A percentile compares a stretch with the other conserved stretches of the same genome.
Conservation (phyloP, 1,139 yeast species). For the Scheffersomyces lignicola region DNA sequence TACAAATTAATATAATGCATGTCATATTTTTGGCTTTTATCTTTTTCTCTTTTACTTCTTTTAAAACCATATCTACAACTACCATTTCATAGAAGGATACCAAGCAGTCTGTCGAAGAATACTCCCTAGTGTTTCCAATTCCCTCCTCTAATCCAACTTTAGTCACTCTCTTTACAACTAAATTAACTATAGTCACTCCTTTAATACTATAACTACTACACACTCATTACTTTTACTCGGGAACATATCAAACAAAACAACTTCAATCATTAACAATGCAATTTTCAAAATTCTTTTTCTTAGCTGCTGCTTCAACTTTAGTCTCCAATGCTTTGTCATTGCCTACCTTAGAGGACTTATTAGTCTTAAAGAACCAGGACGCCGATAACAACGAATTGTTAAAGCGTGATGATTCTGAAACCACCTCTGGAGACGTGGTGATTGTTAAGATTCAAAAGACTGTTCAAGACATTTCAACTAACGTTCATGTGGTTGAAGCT, state of each 20-base stretch:
- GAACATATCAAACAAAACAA: not conserved
- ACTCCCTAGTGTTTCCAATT: constrained; percentile 14
- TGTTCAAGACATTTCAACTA: constrained; percentile 34
- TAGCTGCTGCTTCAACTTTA: constrained; percentile 14
- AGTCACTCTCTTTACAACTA: constrained; percentile 20
- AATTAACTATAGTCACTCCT: constrained; percentile 26
- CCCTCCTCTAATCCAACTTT: constrained; percentile 18
- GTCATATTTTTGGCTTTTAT: not conserved
- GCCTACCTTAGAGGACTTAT: constrained; percentile 20
- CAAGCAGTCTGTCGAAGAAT: constrained; percentile 3
- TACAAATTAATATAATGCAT: not conserved
- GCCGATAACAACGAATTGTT: too few species aligned
- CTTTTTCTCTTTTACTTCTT: constrained; percentile 2
- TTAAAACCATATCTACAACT: constrained; percentile 1
- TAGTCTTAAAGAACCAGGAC: too few species aligned
- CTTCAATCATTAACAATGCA: constrained; percentile 1
- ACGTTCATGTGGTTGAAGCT: constrained; percentile 34
- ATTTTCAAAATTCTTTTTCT: constrained; percentile 2
- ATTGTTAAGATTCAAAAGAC: constrained; percentile 39
- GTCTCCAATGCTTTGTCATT: constrained; percentile 26
- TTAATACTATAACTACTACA: constrained; percentile 6
- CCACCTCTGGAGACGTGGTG: constrained; percentile 33
- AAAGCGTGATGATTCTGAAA: constrained; percentile 18
- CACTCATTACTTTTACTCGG: constrained; percentile 1
- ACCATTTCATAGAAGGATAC: constrained; percentile 3